phyloP scores from a whole-genome alignment of 768 basidiomycete species.

The Leccinum rimulosum region DNA sequence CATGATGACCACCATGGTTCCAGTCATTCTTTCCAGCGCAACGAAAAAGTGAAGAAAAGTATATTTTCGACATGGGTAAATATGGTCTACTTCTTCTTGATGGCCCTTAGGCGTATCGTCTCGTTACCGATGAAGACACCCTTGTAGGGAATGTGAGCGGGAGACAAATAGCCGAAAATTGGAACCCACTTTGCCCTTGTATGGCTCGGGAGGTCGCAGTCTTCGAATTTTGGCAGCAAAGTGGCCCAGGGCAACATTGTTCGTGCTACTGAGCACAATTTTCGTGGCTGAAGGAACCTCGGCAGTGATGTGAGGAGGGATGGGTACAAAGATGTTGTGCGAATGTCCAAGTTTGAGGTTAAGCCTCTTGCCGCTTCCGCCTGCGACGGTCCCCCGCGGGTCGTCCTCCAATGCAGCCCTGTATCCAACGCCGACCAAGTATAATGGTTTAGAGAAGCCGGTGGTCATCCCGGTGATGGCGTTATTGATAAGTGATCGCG shows the following conservation, averaged over 20 bases:
- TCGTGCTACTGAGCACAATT: conserved; percentile 76
- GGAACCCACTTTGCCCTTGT: conserved; percentile 88
- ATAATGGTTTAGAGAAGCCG: conserved; percentile 80
- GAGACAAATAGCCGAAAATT: neutral
- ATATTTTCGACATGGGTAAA: conserved; percentile 4
- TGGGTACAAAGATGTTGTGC: conserved; percentile 78
- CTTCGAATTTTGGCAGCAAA: conserved; percentile 85
- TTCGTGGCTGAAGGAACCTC: conserved; percentile 82
- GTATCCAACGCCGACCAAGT: conserved; percentile 94
- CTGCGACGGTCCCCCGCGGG: conserved; percentile 57
- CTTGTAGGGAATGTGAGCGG: conserved; percentile 38
- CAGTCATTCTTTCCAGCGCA: neutral
- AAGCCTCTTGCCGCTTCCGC: conserved; percentile 62
- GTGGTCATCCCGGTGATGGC: conserved; percentile 87
- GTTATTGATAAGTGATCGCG: conserved; percentile 85
- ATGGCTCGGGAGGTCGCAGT: conserved; percentile 91
- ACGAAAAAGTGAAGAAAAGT: neutral
- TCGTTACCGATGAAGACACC: conserved; percentile 95
- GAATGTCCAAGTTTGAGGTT: conserved; percentile 94
- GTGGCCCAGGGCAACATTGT: conserved; percentile 85
- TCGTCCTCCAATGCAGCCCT: conserved; percentile 83
- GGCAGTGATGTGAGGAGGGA: conserved; percentile 79
- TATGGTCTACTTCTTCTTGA: conserved; percentile 86
- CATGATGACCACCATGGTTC: neutral
- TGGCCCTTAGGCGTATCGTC: conserved; percentile 84